Percentiles rank a stretch among this genome's conserved stretches.
Evolutionary conservation across 2,329 filamentous ascomycete species (phyloP).

Genomic region (Fonsecaea pedrosoi): DNA sequence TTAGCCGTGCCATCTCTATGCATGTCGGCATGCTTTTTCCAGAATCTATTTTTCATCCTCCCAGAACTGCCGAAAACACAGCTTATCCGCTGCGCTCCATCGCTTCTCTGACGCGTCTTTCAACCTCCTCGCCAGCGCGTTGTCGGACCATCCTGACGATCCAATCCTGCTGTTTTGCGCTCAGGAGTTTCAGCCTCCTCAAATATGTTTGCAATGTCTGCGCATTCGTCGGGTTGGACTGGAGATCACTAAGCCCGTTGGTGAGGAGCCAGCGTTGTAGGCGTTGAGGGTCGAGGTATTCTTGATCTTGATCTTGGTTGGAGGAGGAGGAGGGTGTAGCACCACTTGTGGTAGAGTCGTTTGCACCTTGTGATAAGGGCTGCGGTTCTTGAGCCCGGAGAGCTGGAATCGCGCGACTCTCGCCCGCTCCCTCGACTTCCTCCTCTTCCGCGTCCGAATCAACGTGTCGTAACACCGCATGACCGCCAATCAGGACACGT

Average conservation of each 20-base stretch:
- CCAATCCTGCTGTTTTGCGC: constrained; percentile 38
- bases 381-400: not conserved
- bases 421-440: constrained; percentile 5
- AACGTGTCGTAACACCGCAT: constrained; percentile 33
- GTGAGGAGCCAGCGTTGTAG: constrained; percentile 41
- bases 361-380: not conserved
- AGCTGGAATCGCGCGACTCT: not conserved
- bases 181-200: constrained; percentile 31
- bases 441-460: constrained; percentile 35
- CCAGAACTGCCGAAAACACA: no score
- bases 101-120: constrained; percentile 21
- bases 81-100: not conserved
- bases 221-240: constrained; percentile 24
- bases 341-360: not conserved
- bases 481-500: not conserved
- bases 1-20: no score
- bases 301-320: constrained; percentile 11
- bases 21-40: no score
- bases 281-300: constrained; percentile 38
- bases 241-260: constrained; percentile 36
- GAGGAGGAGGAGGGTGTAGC: constrained; percentile 7
- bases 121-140: constrained; percentile 34
- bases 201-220: constrained; percentile 32
- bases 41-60: no score
- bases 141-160: constrained; percentile 37